These are phyloP conservation scores for Lipomyces oligophaga DNA, from an alignment of 805 yeast species.

Conservation along the genomic window DNA sequence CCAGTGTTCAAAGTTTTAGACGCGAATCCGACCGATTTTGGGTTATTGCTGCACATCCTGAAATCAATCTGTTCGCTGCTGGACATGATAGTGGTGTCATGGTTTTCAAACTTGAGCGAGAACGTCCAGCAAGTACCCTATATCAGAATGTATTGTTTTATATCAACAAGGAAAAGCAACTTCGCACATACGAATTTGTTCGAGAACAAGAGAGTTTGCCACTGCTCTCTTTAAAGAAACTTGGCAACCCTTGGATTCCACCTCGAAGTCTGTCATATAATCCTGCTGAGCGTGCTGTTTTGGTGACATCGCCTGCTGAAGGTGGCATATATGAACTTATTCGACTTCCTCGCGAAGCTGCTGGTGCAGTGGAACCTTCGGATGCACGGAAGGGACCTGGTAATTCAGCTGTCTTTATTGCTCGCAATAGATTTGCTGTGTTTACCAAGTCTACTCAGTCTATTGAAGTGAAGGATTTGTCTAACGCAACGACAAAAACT, in stretches of 20 bases:
- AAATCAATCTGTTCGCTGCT: conserved; percentile 87
- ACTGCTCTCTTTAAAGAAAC: conserved; percentile 73
- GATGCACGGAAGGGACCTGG: conserved; percentile 76
- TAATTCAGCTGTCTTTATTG: conserved; percentile 81
- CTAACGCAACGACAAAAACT: conserved; percentile 74
- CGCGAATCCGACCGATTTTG: conserved; percentile 94
- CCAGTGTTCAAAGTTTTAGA: conserved; percentile 89
- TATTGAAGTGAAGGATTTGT: conserved; percentile 80
- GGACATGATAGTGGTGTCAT: conserved; percentile 94
- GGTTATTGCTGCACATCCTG: conserved; percentile 85
- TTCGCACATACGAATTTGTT: conserved; percentile 71
- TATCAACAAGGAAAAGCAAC: conserved; percentile 79
- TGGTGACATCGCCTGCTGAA: conserved; percentile 66
- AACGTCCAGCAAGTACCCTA: conserved; percentile 83
- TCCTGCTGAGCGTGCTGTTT: conserved; percentile 83
- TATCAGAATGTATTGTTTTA: conserved; percentile 71
- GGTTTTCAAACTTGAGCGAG: conserved; percentile 96
- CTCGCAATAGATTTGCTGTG: conserved; percentile 90
- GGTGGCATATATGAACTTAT: conserved; percentile 68
- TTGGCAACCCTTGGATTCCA: conserved; percentile 83
- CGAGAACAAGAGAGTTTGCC: conserved; percentile 67
- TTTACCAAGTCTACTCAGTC: conserved; percentile 59
- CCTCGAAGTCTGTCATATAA: conserved; percentile 83
- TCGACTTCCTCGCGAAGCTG: conserved; percentile 74
- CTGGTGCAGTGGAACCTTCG: conserved; percentile 94